Conservation (phyloP, 2,329 filamentous ascomycete genomes). For the Chrysoporthe deuterocubensis region DNA sequence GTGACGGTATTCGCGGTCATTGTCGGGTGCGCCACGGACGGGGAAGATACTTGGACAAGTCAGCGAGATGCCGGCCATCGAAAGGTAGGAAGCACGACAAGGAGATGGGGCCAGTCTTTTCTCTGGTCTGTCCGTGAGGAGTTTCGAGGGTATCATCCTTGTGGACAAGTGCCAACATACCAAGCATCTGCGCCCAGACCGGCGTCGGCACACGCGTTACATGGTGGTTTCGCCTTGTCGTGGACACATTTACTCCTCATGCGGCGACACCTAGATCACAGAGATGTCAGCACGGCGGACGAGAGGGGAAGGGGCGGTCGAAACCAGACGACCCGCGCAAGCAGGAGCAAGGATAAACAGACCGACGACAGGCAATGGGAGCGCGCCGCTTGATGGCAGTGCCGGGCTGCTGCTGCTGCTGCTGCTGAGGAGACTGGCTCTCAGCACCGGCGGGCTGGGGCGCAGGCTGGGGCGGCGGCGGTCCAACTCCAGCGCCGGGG, state of each 20-base stretch:
- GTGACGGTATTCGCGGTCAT: constrained; percentile 60
- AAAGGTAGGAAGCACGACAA: not conserved
- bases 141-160: not conserved
- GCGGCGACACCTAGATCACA: constrained; percentile 52
- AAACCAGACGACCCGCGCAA: not conserved
- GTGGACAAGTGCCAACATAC: constrained; percentile 41
- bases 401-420: constrained; percentile 22
- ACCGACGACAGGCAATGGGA: constrained; percentile 59
- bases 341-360: constrained; percentile 32
- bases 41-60: constrained; percentile 51
- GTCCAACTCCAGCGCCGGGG: constrained; percentile 5
- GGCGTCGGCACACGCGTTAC: constrained; percentile 55
- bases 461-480: not conserved
- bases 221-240: constrained; percentile 52
- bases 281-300: constrained; percentile 15
- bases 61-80: constrained; percentile 4
- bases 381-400: constrained; percentile 51
- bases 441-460: not conserved
- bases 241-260: constrained; percentile 62
- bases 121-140: not conserved
- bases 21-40: constrained; percentile 55
- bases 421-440: constrained; percentile 6
- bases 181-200: constrained; percentile 54
- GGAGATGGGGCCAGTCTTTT: not conserved
- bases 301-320: constrained; percentile 12